These are phyloP conservation scores for Cyclotella atomus DNA, from an alignment of 108 stramenopile genomes.

Conservation along the genomic window DNA sequence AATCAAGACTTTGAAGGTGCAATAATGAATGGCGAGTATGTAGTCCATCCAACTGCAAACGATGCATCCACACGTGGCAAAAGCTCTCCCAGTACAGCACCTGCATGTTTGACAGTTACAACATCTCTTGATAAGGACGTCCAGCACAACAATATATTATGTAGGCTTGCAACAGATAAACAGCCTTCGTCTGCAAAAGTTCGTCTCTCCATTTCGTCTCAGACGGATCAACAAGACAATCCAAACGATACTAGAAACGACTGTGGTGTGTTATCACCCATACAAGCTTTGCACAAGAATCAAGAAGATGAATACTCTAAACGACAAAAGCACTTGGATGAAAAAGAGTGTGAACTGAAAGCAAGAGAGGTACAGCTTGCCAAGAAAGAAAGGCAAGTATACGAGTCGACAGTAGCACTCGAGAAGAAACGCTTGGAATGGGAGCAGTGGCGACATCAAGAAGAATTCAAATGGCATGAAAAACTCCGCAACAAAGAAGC, in stretches of 20 bases:
- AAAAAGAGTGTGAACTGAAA: constrained; percentile 26
- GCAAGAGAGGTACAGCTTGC: constrained; percentile 30
- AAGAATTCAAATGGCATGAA: constrained; percentile 49
- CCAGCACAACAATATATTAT: background rate
- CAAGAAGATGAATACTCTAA: background rate
- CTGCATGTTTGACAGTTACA: background rate
- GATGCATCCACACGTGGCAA: constrained; percentile 5
- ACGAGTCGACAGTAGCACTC: constrained; percentile 18
- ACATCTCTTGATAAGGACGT: constrained; percentile 17
- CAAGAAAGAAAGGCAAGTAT: constrained; percentile 27
- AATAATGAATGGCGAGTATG: constrained; percentile 23
- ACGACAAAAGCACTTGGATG: constrained; percentile 5
- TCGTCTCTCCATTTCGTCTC: constrained; percentile 26
- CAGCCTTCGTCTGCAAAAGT: background rate
- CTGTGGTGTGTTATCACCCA: background rate
- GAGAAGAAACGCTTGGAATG: constrained; percentile 44
- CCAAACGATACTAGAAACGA: background rate
- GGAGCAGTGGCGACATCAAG: constrained; percentile 45
- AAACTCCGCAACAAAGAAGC: constrained; percentile 49
- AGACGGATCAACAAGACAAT: constrained; percentile 21
- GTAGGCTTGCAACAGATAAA: background rate
- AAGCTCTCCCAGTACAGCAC: background rate
- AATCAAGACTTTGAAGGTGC: constrained; percentile 3
- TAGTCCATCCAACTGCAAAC: background rate
- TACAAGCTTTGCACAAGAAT: background rate